These are phyloP conservation scores for Fusarium nanum DNA, from an alignment of 2,329 filamentous ascomycete genomes.

Conservation along the genomic window DNA sequence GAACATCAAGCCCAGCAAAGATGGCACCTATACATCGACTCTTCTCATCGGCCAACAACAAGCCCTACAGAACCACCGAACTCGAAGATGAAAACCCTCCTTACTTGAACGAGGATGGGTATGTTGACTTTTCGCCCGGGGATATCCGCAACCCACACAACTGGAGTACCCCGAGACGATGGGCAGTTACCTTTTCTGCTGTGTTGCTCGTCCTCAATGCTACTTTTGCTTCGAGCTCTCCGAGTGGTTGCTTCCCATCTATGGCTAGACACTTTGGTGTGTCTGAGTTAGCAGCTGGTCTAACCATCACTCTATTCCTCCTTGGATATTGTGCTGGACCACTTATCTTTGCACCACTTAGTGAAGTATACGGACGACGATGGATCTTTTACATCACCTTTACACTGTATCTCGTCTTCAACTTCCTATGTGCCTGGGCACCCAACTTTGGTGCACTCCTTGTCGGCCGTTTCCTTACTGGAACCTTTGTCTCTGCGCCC, in stretches of 20 bases:
- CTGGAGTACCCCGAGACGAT: constrained; percentile 14
- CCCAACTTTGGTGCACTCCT: constrained; percentile 78
- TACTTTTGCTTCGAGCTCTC: constrained; percentile 27
- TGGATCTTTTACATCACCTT: constrained; percentile 66
- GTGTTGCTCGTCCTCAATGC: constrained; percentile 28
- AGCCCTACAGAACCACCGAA: constrained; percentile 24
- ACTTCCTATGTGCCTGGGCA: constrained; percentile 79
- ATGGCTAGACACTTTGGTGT: constrained; percentile 23
- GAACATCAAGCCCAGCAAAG: not conserved
- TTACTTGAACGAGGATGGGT: constrained; percentile 22
- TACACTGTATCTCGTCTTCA: constrained; percentile 77
- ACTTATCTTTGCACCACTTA: constrained; percentile 79
- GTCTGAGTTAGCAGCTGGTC: constrained; percentile 23
- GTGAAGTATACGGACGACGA: constrained; percentile 76
- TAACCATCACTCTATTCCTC: constrained; percentile 37
- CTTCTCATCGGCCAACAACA: constrained; percentile 26
- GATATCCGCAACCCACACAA: constrained; percentile 23
- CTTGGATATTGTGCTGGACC: constrained; percentile 69
- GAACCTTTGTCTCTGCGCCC: constrained; percentile 82
- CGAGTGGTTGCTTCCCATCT: constrained; percentile 26
- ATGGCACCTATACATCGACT: constrained; percentile 30
- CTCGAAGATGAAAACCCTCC: constrained; percentile 21
- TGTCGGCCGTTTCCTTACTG: constrained; percentile 79
- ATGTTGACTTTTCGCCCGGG: constrained; percentile 18
- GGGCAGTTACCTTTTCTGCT: constrained; percentile 14